Evolutionary conservation across 2,329 filamentous ascomycete genomes (phyloP), one percentile per base, ranked within the genome.

Genomic region (Fusarium multiceps): DNA sequence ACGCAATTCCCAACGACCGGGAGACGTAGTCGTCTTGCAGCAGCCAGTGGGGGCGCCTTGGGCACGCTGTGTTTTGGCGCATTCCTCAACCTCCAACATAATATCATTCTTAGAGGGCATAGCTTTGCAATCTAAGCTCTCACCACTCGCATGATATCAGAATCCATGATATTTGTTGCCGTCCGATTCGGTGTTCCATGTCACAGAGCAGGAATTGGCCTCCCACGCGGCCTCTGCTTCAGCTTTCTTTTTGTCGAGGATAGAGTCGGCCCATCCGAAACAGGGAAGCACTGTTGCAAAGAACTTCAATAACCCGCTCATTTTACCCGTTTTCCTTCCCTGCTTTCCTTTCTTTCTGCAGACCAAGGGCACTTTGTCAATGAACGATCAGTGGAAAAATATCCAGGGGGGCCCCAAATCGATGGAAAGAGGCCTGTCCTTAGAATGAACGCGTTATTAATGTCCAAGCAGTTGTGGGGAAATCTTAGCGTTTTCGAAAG

Each of bases 291-390:
- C 13, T 14, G 14, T 8, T 7, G 30, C 14, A 16, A 32, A 14
- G 14, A 32, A 9, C 2, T 1, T 9, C 14, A 7, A 16, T 6
- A 34, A 2, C 32, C 1, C 7, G 7, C 32, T 16, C 7, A 34
- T 6, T 18, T 34, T 34, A 8, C 32, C 21, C 21, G 21, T 21
- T 21, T 21, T 21, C 21, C 21, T 18, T 34, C 8, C 32, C 16
- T 18, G 8, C 16, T 34, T 34, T 18, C 8, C 32, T 11, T 10
- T 27, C 21, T 21, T 21, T 21, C 21, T 21, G 21, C 21, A 25
- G 23, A 5, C 2, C 2, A 25, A 6, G 16, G 32, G 9, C 16
- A 18, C 9, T 37, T 6, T 11, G 3, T 18, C 16, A n/a, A 37
- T 10, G 4, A 34, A 10, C 8, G 16, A 10, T 18, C 8, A 6